Conservation (phyloP, 2,329 filamentous ascomycete genomes). For the Beauveria rudraprayagi region DNA sequence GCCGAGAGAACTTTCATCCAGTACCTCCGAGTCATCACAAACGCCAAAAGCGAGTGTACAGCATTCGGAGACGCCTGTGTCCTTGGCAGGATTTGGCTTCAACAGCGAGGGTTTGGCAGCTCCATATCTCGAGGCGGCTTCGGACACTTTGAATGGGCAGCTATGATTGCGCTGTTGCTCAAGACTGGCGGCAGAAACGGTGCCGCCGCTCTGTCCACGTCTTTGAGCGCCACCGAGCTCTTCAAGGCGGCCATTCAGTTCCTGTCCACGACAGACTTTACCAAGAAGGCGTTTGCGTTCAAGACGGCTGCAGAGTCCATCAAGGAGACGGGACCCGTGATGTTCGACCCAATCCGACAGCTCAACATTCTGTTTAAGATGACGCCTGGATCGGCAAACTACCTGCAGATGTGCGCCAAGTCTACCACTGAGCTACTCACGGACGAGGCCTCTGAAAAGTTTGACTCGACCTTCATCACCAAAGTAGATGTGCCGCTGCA, state of each 20-base stretch:
- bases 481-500: slow-evolving; percentile 47
- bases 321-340: slow-evolving; percentile 50
- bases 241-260: slow-evolving; percentile 95
- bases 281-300: slow-evolving; percentile 54
- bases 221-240: slow-evolving; percentile 83
- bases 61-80: slow-evolving; percentile 78
- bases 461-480: slow-evolving; percentile 74
- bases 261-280: slow-evolving; percentile 64
- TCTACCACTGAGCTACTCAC: slow-evolving; percentile 68
- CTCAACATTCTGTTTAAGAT: slow-evolving; percentile 89
- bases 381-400: slow-evolving; percentile 70
- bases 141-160: slow-evolving; percentile 84
- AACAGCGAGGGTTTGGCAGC: slow-evolving; percentile 73
- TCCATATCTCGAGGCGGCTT: slow-evolving; percentile 72
- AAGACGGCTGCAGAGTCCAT: slow-evolving; percentile 26
- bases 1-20: slow-evolving; percentile 65
- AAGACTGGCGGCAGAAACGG: slow-evolving; percentile 68
- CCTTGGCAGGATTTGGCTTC: slow-evolving; percentile 80
- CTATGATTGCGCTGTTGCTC: slow-evolving; percentile 71
- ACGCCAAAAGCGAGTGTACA: slow-evolving; percentile 59
- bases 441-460: slow-evolving; percentile 67
- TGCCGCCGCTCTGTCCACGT: slow-evolving; percentile 63
- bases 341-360: slow-evolving; percentile 68
- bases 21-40: slow-evolving; percentile 69
- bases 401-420: slow-evolving; percentile 67